These are phyloP conservation scores for Arthroderma uncinatum DNA, from an alignment of 2,329 filamentous ascomycete genomes.

Conservation along the genomic window DNA sequence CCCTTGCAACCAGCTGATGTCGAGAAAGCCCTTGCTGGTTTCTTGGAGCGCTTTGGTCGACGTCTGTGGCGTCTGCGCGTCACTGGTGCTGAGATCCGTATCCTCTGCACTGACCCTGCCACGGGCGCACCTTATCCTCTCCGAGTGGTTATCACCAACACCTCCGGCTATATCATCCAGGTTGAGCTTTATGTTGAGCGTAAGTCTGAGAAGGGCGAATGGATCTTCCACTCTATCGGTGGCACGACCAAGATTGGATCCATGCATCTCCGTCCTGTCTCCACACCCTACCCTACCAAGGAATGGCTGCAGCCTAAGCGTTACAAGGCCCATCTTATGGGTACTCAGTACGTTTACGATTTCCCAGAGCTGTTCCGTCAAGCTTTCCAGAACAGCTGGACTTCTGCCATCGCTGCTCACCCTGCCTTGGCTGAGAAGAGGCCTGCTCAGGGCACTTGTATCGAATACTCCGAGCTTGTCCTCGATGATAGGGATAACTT, in stretches of 20 bases:
- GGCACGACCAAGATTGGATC: slow-evolving; percentile 89
- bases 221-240: slow-evolving; percentile 96
- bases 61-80: slow-evolving; percentile 94
- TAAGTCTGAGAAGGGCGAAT: slow-evolving; percentile 95
- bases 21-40: slow-evolving; percentile 83
- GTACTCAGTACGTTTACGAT: slow-evolving; percentile 98
- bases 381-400: slow-evolving; percentile 92
- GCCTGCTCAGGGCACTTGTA: slow-evolving; percentile 77
- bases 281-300: slow-evolving; percentile 91
- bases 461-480: slow-evolving; percentile 87
- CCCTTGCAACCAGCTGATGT: slow-evolving; percentile 80
- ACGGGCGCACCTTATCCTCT: slow-evolving; percentile 82
- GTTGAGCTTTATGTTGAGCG: slow-evolving; percentile 96
- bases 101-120: slow-evolving; percentile 83
- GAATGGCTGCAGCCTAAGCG: slow-evolving; percentile 97
- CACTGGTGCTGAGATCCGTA: slow-evolving; percentile 93
- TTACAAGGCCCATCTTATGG: slow-evolving; percentile 99
- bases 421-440: slow-evolving; percentile 65
- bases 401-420: slow-evolving; percentile 61
- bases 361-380: slow-evolving; percentile 99
- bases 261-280: slow-evolving; percentile 86
- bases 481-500: slow-evolving; percentile 88
- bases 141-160: slow-evolving; percentile 95
- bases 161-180: slow-evolving; percentile 92
- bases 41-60: slow-evolving; percentile 90